These are phyloP conservation scores for Salmacisia buchloeana DNA, from an alignment of 1,284 basidiomycete species.

Conservation along the genomic window DNA sequence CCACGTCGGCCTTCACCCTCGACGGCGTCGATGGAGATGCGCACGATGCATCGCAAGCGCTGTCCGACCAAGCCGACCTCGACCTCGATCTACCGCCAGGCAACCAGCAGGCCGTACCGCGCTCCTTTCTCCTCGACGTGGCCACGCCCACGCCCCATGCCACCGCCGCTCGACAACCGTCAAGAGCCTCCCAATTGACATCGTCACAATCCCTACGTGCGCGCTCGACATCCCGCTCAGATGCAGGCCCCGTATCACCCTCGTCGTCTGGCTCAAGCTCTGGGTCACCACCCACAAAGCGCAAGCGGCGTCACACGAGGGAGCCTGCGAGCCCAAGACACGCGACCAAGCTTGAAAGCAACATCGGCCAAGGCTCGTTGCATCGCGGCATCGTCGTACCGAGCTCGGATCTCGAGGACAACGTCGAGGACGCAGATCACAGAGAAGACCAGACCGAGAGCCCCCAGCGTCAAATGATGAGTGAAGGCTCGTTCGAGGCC, in stretches of 20 bases:
- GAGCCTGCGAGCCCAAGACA: too few relatives aligned
- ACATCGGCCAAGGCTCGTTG: neutral
- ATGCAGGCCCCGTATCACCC: too few relatives aligned
- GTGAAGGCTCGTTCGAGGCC: too few relatives aligned
- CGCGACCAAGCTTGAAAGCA: too few relatives aligned
- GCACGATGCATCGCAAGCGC: neutral
- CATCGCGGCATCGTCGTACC: neutral
- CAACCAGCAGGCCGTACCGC: neutral
- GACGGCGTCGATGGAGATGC: neutral
- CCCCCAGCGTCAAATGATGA: too few relatives aligned
- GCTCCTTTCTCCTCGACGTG: neutral
- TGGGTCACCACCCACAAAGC: too few relatives aligned
- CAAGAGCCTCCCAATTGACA: neutral
- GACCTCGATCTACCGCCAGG: slow-evolving; percentile 3
- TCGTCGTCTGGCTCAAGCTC: too few relatives aligned
- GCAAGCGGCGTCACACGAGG: too few relatives aligned
- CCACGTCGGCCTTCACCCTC: too few relatives aligned
- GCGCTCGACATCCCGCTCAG: too few relatives aligned
- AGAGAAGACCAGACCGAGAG: too few relatives aligned
- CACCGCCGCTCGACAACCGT: neutral
- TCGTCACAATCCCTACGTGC: too few relatives aligned
- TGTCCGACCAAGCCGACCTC: neutral
- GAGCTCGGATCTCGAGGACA: slow-evolving; percentile 1
- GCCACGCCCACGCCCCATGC: neutral
- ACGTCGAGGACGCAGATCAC: neutral